Conservation (phyloP, 108 stramenopile species). For the Cyclotella choctawhatcheeana region DNA sequence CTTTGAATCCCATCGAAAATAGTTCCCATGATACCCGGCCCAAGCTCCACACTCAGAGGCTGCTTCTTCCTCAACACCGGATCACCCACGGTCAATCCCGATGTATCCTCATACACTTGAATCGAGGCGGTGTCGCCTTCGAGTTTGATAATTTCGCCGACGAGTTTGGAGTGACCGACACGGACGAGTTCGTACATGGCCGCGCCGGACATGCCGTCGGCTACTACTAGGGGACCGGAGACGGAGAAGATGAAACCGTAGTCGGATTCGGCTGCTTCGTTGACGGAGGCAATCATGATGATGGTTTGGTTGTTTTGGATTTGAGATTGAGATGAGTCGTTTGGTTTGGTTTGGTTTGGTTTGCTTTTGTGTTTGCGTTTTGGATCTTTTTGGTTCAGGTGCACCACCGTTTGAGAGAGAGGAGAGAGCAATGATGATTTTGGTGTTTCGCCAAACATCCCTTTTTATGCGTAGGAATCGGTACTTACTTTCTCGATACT, state of each 20-base stretch:
- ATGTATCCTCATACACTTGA: constrained; percentile 99
- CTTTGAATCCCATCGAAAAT: constrained; percentile 99
- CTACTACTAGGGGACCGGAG: constrained; percentile 98
- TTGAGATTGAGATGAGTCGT: neutral
- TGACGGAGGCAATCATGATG: constrained; percentile 54
- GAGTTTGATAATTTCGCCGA: constrained; percentile 99
- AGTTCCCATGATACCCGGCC: constrained; percentile 99
- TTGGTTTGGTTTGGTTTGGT: neutral
- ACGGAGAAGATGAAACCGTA: constrained; percentile 99
- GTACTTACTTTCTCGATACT: too few species aligned
- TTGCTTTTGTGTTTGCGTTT: neutral
- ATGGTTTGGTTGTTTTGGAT: neutral
- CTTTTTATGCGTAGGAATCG: too few species aligned
- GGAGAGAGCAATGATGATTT: too few species aligned
- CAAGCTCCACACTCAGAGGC: constrained; percentile 97
- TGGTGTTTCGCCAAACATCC: too few species aligned
- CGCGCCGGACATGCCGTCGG: constrained; percentile 98
- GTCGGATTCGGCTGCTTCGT: constrained; percentile 95
- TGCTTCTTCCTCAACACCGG: constrained; percentile 95
- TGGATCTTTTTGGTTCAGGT: too few species aligned
- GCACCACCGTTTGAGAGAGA: too few species aligned
- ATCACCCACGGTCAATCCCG: constrained; percentile 98
- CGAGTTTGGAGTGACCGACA: constrained; percentile 98
- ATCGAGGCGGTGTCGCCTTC: constrained; percentile 99
- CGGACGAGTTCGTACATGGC: constrained; percentile 99